phyloP scores from a whole-genome alignment of 257 asterid species.

The Solanum appendiculatum region DNA sequence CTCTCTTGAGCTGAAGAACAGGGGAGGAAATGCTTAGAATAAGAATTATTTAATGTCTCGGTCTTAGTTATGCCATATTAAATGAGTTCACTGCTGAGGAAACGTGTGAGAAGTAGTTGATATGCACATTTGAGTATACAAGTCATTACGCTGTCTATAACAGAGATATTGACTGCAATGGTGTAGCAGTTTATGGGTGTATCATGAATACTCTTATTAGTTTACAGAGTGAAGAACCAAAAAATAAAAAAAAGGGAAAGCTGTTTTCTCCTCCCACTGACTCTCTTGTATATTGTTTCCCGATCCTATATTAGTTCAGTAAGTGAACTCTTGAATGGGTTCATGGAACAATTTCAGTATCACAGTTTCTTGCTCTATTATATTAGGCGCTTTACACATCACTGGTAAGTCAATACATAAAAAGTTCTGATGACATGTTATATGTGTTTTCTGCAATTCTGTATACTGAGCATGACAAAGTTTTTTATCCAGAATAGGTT shows the following conservation, averaged over 20 bases:
- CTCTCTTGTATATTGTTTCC: neutral
- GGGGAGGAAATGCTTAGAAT: neutral
- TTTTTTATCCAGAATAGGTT: neutral
- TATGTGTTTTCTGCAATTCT: neutral
- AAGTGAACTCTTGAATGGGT: neutral
- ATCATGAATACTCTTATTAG: neutral
- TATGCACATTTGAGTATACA: neutral
- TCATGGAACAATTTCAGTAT: neutral
- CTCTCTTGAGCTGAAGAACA: neutral
- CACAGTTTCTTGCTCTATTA: neutral
- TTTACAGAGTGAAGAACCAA: neutral
- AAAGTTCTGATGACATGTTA: neutral
- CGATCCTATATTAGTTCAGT: neutral
- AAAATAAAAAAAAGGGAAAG: neutral
- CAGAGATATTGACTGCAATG: neutral
- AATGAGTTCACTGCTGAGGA: neutral
- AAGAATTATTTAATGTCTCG: neutral
- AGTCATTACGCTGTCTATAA: neutral
- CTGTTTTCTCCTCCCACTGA: neutral
- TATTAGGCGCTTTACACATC: neutral
- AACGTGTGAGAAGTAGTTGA: neutral
- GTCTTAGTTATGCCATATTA: neutral
- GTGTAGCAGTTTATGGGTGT: neutral
- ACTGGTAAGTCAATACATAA: neutral
- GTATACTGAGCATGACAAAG: neutral